phyloP scores from a whole-genome alignment of 2,329 filamentous ascomycete species.

The Ceratocystis cubensis region DNA sequence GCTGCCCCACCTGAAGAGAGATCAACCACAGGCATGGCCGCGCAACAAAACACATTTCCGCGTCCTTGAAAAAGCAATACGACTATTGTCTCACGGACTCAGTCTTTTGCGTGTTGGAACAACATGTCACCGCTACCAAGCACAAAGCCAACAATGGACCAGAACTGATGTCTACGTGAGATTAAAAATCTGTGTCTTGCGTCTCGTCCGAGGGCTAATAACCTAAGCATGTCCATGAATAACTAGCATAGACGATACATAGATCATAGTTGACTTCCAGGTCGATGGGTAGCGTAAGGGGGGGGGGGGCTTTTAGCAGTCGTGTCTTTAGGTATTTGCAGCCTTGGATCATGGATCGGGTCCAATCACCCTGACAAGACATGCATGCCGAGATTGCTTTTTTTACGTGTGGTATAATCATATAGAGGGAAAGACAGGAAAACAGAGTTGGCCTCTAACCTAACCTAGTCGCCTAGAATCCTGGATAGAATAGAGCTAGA shows the following conservation, averaged over 20 bases:
- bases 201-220: background rate
- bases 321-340: background rate
- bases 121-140: background rate
- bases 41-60: background rate
- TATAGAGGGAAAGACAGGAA: background rate
- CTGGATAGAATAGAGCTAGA: background rate
- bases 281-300: background rate
- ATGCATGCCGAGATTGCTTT: background rate
- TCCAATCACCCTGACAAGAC: background rate
- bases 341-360: background rate
- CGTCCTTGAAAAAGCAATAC: background rate
- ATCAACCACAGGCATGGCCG: background rate
- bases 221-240: background rate
- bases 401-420: background rate
- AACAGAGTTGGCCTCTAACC: background rate
- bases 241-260: background rate
- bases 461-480: background rate
- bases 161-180: background rate
- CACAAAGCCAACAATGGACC: background rate
- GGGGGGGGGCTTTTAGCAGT: background rate
- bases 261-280: background rate
- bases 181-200: background rate
- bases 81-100: background rate
- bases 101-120: background rate
- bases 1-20: background rate